Conservation (phyloP, 495 filamentous ascomycete genomes). For the Astrothelium macrocarpum region DNA sequence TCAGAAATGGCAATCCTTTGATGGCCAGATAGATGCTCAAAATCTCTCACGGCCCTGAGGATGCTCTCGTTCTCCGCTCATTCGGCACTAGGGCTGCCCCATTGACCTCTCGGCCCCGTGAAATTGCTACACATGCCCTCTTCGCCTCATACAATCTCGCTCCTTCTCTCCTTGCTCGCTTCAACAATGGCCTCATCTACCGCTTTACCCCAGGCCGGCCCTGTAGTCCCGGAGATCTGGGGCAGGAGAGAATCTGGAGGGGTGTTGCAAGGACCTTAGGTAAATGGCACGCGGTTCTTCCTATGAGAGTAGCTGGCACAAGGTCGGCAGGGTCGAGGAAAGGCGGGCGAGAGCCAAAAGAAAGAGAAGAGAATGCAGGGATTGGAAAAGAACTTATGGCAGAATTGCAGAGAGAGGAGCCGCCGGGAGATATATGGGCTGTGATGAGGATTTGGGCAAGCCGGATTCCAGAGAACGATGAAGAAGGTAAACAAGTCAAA, state of each 20-base stretch:
- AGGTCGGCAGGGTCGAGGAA: background rate
- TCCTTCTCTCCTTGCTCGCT: background rate
- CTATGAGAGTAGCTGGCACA: background rate
- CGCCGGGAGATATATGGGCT: background rate
- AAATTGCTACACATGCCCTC: background rate
- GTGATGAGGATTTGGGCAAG: background rate
- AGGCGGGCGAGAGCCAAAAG: background rate
- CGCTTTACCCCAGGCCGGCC: background rate
- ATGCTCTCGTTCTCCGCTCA: background rate
- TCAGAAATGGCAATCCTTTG: background rate
- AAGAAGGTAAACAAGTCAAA: background rate
- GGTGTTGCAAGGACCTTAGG: background rate
- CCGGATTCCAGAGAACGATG: background rate
- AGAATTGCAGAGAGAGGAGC: background rate
- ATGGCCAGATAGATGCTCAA: background rate
- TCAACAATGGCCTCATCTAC: background rate
- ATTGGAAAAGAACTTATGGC: background rate
- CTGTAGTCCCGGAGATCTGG: background rate
- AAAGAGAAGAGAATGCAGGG: background rate
- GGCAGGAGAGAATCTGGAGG: background rate
- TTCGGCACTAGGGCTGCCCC: background rate
- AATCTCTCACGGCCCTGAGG: background rate
- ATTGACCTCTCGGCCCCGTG: background rate
- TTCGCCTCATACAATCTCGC: background rate
- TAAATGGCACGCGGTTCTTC: background rate